Base-by-base conservation (phyloP, 805 yeast genomes). In the Candida suzukii region DNA sequence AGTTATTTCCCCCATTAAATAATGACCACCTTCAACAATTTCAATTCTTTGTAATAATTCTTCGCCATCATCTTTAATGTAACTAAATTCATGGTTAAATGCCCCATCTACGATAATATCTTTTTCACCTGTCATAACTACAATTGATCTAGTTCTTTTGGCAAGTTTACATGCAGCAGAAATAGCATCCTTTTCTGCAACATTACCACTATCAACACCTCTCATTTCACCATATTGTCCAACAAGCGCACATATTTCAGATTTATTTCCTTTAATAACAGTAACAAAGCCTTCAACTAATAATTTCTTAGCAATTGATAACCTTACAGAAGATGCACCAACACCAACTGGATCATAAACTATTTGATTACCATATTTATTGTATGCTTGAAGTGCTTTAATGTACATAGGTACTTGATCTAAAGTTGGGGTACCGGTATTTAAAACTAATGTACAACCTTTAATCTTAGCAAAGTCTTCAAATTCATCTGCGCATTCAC, bases 301-400 rank as follows among this genome's bases (percentile, higher is more conserved):
- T 10, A 88, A 50, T 1, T 56, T 54, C 22, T 65, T 57, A 39
- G 79, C 73, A 16, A 78, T 65, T 3, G 60, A 52, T 31, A 65
- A 63, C 44, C 97, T 69, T 5, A 75, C 71, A 3, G 53, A 42
- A 0, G 95, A 71, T 0, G 96, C 96, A 22, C 95, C 95, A 31
- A 82, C 87, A 1, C 88, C 97, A n/a, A 88, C 96, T 0, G 96
- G 97, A 58, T 88, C 97, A 49, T 83, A 80, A 0, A 88, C 76
- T 26, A 88, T 72, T 3, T 86, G 90, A 35, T 71, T 67, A 2
- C 74, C 74, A 13, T 58, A 50, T 13, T 53, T 55, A 53, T 82
- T 83, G 56, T 88, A 87, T 0, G 71, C 74, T 10, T 56, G 54
- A 17, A 83, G 58, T 0, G 91, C 95, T 2, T 54, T 50, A 19